Base-by-base conservation (phyloP, 2,329 filamentous ascomycete species). In the Scedosporium boydii region DNA sequence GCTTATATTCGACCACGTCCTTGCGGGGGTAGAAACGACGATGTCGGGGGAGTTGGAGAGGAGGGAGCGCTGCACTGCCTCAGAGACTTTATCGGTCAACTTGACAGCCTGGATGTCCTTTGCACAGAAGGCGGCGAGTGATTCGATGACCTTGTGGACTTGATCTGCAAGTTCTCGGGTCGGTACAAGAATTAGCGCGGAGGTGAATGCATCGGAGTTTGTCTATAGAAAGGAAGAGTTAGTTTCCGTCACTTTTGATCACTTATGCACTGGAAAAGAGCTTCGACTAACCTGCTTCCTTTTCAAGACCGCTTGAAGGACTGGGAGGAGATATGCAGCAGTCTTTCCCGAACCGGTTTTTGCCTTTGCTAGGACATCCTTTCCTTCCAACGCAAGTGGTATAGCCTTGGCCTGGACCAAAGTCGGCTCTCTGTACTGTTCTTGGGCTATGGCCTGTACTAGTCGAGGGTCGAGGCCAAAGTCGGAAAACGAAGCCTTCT, bases 341-440 rank as follows among this genome's bases (percentile, higher is more conserved):
- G 95, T 99, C 81, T 99, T 99, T 68, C 95, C 95, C 3, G 93
- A 96, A 12, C 95, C 95, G 4, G 95, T 98, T 75, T 93, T 96
- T 44, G 93, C 91, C 71, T 93, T 92, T 62, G 92, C 93, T 46
- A 98, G 80, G 58, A 99, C 87, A 80, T 98, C 92, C 70, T 91
- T 88, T 12, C 95, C 93, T 66, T 92, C 86, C 18, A 98, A 80
- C 23, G 91, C 91, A 44, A 97, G 77, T 1, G 95, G 95, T 65
- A 99, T 96, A 1, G 91, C 90, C 74, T 89, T 88, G 51, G 86
- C 83, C 75, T 99, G 95, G 1, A 98, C 90, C 12, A 88, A 82
- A n/a, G 95, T 98, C 14, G 95, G 95, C 63, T 87, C 86, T 65
- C 87, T 82, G 77, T 93, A 98, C 74, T 89, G 87, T 74, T 95